Conservation (phyloP, 2,329 filamentous ascomycete genomes). For the Aureobasidium namibiae region DNA sequence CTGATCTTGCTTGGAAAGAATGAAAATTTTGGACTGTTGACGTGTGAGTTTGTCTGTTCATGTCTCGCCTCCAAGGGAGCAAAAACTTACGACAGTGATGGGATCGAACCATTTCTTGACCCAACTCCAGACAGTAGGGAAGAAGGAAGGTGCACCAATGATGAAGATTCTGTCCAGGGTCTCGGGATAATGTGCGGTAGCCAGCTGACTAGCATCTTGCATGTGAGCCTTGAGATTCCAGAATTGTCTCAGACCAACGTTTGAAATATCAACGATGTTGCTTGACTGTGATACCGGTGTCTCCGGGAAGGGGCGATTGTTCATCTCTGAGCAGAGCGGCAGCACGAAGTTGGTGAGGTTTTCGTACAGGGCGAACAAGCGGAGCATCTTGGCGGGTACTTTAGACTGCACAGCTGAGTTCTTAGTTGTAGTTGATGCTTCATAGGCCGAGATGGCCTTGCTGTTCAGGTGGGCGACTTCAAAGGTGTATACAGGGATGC, state of each 20-base stretch:
- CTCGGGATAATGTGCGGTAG: slow-evolving; percentile 91
- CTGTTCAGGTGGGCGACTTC: slow-evolving; percentile 75
- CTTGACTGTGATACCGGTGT: slow-evolving; percentile 89
- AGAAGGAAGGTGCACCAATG: slow-evolving; percentile 83
- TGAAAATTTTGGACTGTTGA: slow-evolving; percentile 75
- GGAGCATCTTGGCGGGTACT: slow-evolving; percentile 66
- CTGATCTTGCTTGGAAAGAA: slow-evolving; percentile 66
- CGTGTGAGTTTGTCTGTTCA: background rate
- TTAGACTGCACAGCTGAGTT: slow-evolving; percentile 51
- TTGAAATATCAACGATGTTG: slow-evolving; percentile 89
- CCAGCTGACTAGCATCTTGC: slow-evolving; percentile 81
- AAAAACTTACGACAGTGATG: slow-evolving; percentile 55
- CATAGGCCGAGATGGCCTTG: slow-evolving; percentile 73
- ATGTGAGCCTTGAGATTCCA: slow-evolving; percentile 93
- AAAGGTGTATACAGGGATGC: slow-evolving; percentile 87
- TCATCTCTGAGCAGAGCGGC: slow-evolving; percentile 71
- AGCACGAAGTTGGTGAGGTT: slow-evolving; percentile 81
- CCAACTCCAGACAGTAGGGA: slow-evolving; percentile 90
- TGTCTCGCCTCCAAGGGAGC: too few relatives aligned
- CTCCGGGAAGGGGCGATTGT: slow-evolving; percentile 60
- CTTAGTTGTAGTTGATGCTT: slow-evolving; percentile 55
- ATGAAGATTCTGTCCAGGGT: slow-evolving; percentile 82
- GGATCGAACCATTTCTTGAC: slow-evolving; percentile 89
- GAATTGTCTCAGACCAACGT: slow-evolving; percentile 84
- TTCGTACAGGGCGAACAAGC: slow-evolving; percentile 88